A percentile compares a stretch with the other conserved stretches of the same genome.
Evolutionary conservation across 2,329 filamentous ascomycete genomes (phyloP).

Genomic region (Cytospora piceae): DNA sequence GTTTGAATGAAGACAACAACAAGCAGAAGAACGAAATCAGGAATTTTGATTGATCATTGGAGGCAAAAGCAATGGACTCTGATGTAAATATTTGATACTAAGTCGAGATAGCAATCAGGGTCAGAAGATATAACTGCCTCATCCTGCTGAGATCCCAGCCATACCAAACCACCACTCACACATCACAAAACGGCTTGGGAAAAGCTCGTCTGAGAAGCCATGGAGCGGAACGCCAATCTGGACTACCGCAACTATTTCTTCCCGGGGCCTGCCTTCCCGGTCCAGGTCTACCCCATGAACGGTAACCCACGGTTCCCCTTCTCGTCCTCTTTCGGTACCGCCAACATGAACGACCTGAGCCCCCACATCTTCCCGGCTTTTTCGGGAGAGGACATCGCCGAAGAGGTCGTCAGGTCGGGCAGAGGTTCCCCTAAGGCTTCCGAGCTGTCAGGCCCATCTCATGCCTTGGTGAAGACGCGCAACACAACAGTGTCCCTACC

Average conservation of each 20-base stretch:
- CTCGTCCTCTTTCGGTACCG: not conserved
- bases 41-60: not conserved
- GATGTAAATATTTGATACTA: not conserved
- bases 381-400: not conserved
- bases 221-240: conserved; percentile 17
- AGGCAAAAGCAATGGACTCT: not conserved
- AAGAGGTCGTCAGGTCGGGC: not conserved
- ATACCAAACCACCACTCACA: not conserved
- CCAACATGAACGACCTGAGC: not conserved
- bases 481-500: not conserved
- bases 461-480: not conserved
- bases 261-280: conserved; percentile 11
- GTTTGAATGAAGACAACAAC: not conserved
- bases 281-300: conserved; percentile 13
- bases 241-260: conserved; percentile 21
- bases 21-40: not conserved
- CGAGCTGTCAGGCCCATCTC: not conserved
- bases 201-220: not conserved
- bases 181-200: not conserved
- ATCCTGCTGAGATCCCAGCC: not conserved
- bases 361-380: not conserved
- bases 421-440: not conserved
- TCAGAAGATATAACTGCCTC: not conserved
- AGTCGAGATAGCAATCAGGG: not conserved
- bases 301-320: conserved; percentile 20